Evolutionary conservation across 345 rosid species (phyloP).

Genomic region (Excoecaria cochinchinensis): DNA sequence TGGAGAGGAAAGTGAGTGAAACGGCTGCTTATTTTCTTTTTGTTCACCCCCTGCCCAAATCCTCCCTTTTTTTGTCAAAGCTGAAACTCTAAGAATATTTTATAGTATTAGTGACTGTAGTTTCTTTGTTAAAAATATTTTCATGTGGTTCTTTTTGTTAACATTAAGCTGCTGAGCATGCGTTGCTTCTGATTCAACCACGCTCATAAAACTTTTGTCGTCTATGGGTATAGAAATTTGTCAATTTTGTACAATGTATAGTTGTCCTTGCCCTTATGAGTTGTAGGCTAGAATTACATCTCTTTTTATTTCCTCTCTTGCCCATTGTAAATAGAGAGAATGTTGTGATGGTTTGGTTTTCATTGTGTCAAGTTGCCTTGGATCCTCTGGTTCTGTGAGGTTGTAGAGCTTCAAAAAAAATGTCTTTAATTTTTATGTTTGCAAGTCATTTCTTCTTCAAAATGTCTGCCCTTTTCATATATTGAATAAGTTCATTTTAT

Average conservation of each 20-base stretch:
- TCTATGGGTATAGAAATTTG: conserved; percentile 3
- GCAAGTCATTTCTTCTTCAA: too few relatives aligned
- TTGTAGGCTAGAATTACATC: conserved; percentile 1
- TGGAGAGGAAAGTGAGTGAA: conserved; percentile 27
- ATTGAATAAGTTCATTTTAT: too few relatives aligned
- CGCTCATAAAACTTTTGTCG: neutral
- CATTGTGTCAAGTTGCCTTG: neutral
- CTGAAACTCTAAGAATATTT: neutral
- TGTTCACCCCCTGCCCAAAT: too few relatives aligned
- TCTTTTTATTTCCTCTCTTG: neutral
- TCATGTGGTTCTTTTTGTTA: conserved; percentile 21
- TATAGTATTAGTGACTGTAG: neutral
- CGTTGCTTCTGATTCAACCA: conserved; percentile 2
- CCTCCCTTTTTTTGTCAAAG: neutral
- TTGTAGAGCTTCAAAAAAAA: too few relatives aligned
- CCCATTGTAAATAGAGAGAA: neutral
- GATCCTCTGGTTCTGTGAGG: neutral
- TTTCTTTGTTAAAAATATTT: conserved; percentile 8
- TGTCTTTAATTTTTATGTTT: too few relatives aligned
- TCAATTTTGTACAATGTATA: conserved; percentile 3
- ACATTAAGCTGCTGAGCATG: conserved; percentile 10
- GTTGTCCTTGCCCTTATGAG: neutral
- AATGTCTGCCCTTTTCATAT: too few relatives aligned
- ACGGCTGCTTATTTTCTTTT: conserved; percentile 11
- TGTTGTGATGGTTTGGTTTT: neutral